Percentiles rank a stretch among this genome's conserved stretches.
phyloP scores from a whole-genome alignment of 306 rosid species.

The Astragalus membranaceus region DNA sequence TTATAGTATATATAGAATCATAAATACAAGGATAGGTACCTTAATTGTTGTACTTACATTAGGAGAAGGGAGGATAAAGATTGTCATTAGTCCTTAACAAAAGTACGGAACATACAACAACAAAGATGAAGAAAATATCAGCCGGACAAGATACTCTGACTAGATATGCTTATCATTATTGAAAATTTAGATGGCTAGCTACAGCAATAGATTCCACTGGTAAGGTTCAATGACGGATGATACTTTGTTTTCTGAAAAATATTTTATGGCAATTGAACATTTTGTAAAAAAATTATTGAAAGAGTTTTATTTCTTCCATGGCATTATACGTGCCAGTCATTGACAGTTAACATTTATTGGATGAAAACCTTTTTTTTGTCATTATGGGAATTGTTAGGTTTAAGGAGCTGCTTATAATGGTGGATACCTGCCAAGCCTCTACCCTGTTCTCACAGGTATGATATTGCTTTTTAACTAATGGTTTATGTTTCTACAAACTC shows the following conservation, averaged over 20 bases:
- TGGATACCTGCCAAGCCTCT: conserved; percentile 97
- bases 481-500: not conserved
- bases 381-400: conserved; percentile 48
- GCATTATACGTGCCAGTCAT: not conserved
- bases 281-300: not conserved
- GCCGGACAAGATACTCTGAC: not conserved
- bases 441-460: conserved; percentile 92
- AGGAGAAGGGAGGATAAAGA: not conserved
- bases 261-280: not conserved
- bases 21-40: not conserved
- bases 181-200: not conserved
- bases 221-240: too few relatives aligned
- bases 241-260: not conserved
- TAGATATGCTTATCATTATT: not conserved
- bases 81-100: not conserved
- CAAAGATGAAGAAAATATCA: not conserved
- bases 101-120: not conserved
- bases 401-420: conserved; percentile 98
- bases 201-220: too few relatives aligned
- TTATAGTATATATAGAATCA: not conserved
- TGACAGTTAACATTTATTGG: not conserved
- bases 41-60: too few relatives aligned
- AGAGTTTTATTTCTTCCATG: not conserved
- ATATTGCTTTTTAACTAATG: conserved; percentile 3
- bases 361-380: conserved; percentile 18